Base-by-base conservation (phyloP, 2,329 filamentous ascomycete species). In the Dryadomyces sulphureus region DNA sequence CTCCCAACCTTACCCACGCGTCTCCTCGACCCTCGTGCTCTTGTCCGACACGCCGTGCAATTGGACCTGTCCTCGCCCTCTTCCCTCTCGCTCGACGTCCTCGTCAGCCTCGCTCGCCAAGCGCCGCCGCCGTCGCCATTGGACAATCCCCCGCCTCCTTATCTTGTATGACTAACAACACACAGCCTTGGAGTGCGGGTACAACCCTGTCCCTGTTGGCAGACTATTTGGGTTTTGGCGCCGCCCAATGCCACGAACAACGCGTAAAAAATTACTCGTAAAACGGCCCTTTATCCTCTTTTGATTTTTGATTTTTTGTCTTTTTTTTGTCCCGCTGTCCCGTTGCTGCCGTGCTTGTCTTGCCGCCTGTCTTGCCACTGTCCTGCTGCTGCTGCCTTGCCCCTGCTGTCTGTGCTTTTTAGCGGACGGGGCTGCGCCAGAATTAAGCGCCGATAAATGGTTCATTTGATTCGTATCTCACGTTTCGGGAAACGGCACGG, bases 401-500 rank as follows among this genome's bases (percentile, higher is more conserved):
- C 9, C 9, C 27, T 32, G 27, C 7, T 32, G 27, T 32, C 27
- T 32, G 27, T 32, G 27, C 27, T 32, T n/a, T 11, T n/a, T 11
- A 27, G 6, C 17, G 22, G 39, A 4, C 9, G 9, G n/a, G 27
- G 27, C 27, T 32, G 16, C 27, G 27, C 27, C 27, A 32, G n/a
- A n/a, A n/a, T n/a, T 32, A 32, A 20, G 19, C 39, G 39, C 14
- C n/a, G 20, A 40, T 32, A 39, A 17, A 2, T 21, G 21, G 27
- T 20, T 11, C 41, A 48, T 46, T 38, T 38, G 36, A 45, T 34
- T 35, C 25, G 38, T 27, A 43, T 42, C 43, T 46, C 32, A 27
- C 47, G 35, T 38, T 47, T 40, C 50, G 49, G 34, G 45, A 50
- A 46, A 49, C 53, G 53, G 53, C 49, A 53, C 53, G 53, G 53